Conservation (phyloP, 2,329 filamentous ascomycete species). For the Hymenoscyphus fraxineus region DNA sequence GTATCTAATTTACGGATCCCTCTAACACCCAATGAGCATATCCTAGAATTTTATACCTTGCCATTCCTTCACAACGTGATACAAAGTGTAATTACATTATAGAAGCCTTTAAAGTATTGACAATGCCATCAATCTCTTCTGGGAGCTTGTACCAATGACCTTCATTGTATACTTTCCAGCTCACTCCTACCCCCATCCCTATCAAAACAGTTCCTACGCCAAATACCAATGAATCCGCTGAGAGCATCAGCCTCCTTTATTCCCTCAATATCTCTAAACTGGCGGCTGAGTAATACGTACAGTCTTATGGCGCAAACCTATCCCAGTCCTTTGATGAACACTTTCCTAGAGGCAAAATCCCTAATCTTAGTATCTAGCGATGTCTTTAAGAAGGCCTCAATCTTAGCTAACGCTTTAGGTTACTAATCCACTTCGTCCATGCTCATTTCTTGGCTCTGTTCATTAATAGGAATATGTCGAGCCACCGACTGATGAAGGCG, state of each 20-base stretch:
- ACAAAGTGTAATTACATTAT: too few relatives aligned
- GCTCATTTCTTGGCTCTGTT: neutral
- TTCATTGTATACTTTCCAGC: conserved; percentile 40
- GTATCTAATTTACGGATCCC: too few relatives aligned
- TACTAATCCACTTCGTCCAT: neutral
- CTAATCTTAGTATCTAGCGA: neutral
- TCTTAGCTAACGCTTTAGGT: neutral
- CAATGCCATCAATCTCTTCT: conserved; percentile 46
- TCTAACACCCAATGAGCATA: too few relatives aligned
- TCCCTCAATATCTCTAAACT: conserved; percentile 12
- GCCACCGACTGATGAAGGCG: conserved; percentile 5
- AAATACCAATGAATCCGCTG: conserved; percentile 44
- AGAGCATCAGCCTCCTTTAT: conserved; percentile 20
- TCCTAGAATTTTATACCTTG: too few relatives aligned
- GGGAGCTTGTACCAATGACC: conserved; percentile 49
- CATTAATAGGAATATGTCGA: conserved; percentile 1
- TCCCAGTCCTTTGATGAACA: conserved; percentile 51
- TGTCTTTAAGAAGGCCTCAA: neutral
- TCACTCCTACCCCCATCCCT: conserved; percentile 36
- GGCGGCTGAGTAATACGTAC: conserved; percentile 41
- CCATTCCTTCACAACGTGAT: too few relatives aligned
- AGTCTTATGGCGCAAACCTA: conserved; percentile 49
- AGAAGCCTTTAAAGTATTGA: conserved; percentile 31
- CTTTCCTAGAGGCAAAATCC: conserved; percentile 31
- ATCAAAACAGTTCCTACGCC: neutral